Evolutionary conservation across 129 eudicot genomes (phyloP), one percentile per base, ranked within the genome.

Genomic region (Rutidosis leptorrhynchoides): DNA sequence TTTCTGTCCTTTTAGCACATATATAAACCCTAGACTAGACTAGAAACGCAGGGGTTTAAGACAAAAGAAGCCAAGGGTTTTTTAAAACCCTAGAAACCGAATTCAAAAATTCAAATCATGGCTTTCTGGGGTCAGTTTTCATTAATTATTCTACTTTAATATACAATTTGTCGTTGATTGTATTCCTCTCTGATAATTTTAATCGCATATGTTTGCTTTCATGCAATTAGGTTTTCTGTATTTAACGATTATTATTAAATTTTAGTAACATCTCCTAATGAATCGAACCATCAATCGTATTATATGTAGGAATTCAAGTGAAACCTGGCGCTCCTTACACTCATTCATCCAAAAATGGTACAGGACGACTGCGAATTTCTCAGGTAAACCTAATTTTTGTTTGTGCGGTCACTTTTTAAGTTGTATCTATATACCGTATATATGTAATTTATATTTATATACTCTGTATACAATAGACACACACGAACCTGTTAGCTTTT

Each of bases 321-420:
- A 92, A 85, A 73, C 85, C 96, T 7, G 96, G 91, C 23, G 82
- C 77, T 57, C 98, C 98, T 1, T 74, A 77, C 59, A 80, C 85
- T 22, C 89, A 79, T 72, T 73, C 81, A 20, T 62, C 78, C 45
- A 77, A 82, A 52, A 72, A 60, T 4, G 69, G 59, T 25, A 62
- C 75, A 19, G 84, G 87, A 67, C 84, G 96, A 70, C 83, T 92
- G 22, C 89, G 88, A 19, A 78, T 92, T 68, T 79, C 96, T 20
- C 98, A 92, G 98, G 98, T 81, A 66, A 22, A 54, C 29, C 29
- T 33, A 49, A 12, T 40, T 12, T 40, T 11, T 40, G 46, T 40
- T 40, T 40, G 46, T 12, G 46, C 46, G n/a, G 3, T 40, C 46
- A 40, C 46, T 40, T 40, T 40, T 40, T 40, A 40, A 37, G 1